These are phyloP conservation scores for Pleochaeta shiraiana DNA, from an alignment of 2,329 filamentous ascomycete genomes.

Conservation along the genomic window DNA sequence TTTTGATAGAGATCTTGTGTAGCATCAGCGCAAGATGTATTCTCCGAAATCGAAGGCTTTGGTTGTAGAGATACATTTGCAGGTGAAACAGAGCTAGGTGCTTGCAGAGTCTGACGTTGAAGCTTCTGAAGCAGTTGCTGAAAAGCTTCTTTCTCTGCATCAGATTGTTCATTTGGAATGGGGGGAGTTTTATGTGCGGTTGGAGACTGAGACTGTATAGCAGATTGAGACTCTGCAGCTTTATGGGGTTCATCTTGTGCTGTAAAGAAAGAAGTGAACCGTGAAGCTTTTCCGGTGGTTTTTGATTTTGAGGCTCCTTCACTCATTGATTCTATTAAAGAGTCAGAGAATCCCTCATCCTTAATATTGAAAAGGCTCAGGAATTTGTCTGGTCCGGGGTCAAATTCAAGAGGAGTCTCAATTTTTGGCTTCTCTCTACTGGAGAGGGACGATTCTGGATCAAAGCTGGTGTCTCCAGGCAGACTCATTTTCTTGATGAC, in stretches of 20 bases:
- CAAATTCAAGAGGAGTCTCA: conserved; percentile 33
- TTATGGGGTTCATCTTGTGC: conserved; percentile 29
- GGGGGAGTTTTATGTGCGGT: conserved; percentile 11
- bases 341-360: conserved; percentile 24
- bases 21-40: conserved; percentile 23
- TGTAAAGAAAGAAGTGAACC: conserved; percentile 67
- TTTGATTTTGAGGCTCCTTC: conserved; percentile 31
- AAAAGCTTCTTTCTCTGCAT: conserved; percentile 60
- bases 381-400: conserved; percentile 54
- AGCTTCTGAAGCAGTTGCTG: conserved; percentile 65
- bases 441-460: conserved; percentile 19
- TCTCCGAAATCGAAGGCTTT: conserved; percentile 23
- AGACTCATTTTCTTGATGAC: conserved; percentile 14
- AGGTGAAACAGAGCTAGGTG: conserved; percentile 23
- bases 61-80: conserved; percentile 17
- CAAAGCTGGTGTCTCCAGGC: background rate
- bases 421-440: conserved; percentile 28
- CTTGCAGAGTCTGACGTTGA: conserved; percentile 27
- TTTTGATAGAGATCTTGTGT: conserved; percentile 23
- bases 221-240: conserved; percentile 27
- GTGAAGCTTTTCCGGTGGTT: conserved; percentile 43
- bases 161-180: conserved; percentile 8
- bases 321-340: conserved; percentile 21
- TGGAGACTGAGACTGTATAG: conserved; percentile 17
- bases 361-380: conserved; percentile 35